Base-by-base conservation (phyloP, 805 yeast species). In the Hanseniaspora valbyensis region DNA sequence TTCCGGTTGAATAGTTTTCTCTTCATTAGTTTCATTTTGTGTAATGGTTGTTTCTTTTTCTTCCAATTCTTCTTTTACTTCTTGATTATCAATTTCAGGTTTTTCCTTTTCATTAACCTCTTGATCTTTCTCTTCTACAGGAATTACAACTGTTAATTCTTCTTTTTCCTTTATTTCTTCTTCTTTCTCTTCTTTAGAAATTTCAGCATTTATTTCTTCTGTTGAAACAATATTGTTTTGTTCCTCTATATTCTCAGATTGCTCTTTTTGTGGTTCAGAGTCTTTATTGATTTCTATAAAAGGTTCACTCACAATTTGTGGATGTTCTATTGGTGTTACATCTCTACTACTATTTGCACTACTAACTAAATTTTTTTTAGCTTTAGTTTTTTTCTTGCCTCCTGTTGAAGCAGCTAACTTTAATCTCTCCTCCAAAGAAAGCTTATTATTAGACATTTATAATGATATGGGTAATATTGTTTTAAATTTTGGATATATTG, bases 361-460 rank as follows among this genome's bases (percentile, higher is more conserved):
- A 46, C 32, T 14, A 55, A 26, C n/a, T 62, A 44, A 10, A 61
- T 56, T 54, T 53, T 58, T 63, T 50, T 55, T 59, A 51, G 54
- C 58, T 58, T 44, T 61, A 53, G 57, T 64, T 45, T 57, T 56
- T 52, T 60, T 63, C 53, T 58, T 59, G 42, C 61, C 59, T 34
- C 67, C 67, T 39, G 65, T 59, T 54, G 75, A 72, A 6, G 95
- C 87, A 1, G 96, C 96, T 54, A 79, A 65, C 1, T 92, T 94
- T 48, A 89, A 70, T 54, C 96, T 71, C 59, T 89, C 95, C 59
- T 86, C 94, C 56, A 90, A 69, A 0, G 95, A 80, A 18, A 85
- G 66, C 54, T 89, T 71, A 61, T 81, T 82, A 56, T 70, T 72
- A 28, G 71, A 64, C 28, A 45, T 39, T 16, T 34, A 19, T n/a